Base-by-base conservation (phyloP, 78 protist species). In the Dictyostelium brefeldianum region DNA sequence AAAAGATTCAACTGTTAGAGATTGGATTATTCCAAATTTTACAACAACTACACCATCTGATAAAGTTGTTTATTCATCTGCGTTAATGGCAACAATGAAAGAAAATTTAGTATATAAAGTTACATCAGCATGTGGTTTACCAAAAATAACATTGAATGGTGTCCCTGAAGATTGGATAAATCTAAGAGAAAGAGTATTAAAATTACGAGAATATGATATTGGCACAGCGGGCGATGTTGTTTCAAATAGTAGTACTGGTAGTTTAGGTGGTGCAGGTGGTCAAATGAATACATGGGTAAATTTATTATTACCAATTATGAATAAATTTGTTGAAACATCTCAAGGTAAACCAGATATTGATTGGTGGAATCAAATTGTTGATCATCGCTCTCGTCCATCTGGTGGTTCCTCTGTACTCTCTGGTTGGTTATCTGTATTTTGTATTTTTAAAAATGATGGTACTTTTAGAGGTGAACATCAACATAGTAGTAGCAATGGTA, bases 361-460 rank as follows among this genome's bases (percentile, higher is more conserved):
- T 14, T 90, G 83, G 82, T 91, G 95, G 95, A 83, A 75, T 50
- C 41, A 20, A 43, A 89, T 91, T 20, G 81, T 70, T 27, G 47
- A 64, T 31, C 17, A 91, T 29, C 18, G 41, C 10, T 70, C 43
- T 4, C 95, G 81, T 14, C 17, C 91, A 12, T 81, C 12, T 11
- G 81, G 85, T 25, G 46, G 85, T 12, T 81, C 92, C 5, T 31
- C 36, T 36, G 18, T 27, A 12, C n/a, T 69, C 12, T 43, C 81
- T 41, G 81, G 91, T 20, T 81, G 91, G 41, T 89, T 43, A 31
- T 25, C 47, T 4, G 47, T 43, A 31, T 67, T 67, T 67, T 31
- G 47, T 67, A 31, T 67, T 31, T 67, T 31, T 67, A 67, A 67
- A 17, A 43, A 31, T 5, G 75, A 31, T 31, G 41, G 75, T 31